These are phyloP conservation scores for Hypoxylon sp. DNA, from an alignment of 2,329 filamentous ascomycete species.

Conservation along the genomic window DNA sequence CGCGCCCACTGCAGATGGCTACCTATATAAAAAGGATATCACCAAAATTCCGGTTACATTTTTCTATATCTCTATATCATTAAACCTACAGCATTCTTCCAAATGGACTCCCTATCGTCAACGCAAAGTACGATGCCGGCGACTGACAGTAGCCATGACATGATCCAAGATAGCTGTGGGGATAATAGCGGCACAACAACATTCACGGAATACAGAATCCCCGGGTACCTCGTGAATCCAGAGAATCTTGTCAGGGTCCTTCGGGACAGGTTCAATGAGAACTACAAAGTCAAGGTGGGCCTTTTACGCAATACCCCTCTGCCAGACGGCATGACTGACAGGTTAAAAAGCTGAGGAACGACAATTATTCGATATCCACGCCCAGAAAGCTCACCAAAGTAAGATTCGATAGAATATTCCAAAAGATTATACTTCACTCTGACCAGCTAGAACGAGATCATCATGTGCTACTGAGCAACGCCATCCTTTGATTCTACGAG, in stretches of 20 bases:
- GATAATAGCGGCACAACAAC: not conserved
- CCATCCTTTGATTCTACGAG: not conserved
- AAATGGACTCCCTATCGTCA: not conserved
- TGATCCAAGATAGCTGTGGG: not conserved
- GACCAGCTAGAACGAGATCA: conserved; percentile 21
- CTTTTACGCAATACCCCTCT: not conserved
- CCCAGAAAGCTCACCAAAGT: conserved; percentile 23
- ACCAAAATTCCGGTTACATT: not conserved
- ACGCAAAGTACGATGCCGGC: not conserved
- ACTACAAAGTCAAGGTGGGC: conserved; percentile 29
- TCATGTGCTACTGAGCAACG: conserved; percentile 6
- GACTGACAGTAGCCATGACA: not conserved
- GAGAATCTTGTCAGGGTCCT: conserved; percentile 15
- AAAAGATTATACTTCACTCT: not conserved
- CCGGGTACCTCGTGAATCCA: conserved; percentile 22
- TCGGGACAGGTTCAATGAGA: conserved; percentile 3
- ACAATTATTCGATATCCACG: conserved; percentile 27
- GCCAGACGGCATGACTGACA: not conserved
- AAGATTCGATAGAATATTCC: not conserved
- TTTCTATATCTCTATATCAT: not conserved
- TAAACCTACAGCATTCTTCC: not conserved
- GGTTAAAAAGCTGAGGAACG: conserved; percentile 21
- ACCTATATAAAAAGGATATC: not conserved
- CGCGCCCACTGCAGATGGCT: no score
- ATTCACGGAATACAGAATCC: conserved; percentile 18